A percentile compares a stretch with the other conserved stretches of the same genome.
These are phyloP conservation scores for Sclerotinia sclerotiorum DNA, from an alignment of 2,329 filamentous ascomycete genomes.

Conservation along the genomic window DNA sequence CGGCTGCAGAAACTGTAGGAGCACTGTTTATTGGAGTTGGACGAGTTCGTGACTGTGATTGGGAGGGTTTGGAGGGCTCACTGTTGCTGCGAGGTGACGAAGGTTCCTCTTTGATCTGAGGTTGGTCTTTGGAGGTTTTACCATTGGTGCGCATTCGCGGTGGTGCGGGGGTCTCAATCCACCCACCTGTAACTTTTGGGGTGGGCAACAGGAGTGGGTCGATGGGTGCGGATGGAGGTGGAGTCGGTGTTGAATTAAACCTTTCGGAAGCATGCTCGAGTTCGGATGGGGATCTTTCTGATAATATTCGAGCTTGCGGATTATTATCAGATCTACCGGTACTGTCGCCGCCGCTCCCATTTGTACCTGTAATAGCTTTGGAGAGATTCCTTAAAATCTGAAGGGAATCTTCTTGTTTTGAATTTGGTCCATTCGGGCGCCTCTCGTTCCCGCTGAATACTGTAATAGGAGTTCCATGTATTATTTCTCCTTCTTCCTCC, in stretches of 20 bases:
- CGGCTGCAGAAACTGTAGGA: conserved; percentile 29
- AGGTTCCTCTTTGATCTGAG: conserved; percentile 19
- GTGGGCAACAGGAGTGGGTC: conserved; percentile 34
- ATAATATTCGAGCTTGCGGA: conserved; percentile 35
- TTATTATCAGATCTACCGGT: conserved; percentile 32
- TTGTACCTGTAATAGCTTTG: conserved; percentile 17
- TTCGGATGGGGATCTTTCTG: conserved; percentile 36
- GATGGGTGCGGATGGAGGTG: conserved; percentile 27
- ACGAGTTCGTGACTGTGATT: conserved; percentile 16
- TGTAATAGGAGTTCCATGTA: conserved; percentile 30
- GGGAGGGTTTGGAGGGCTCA: conserved; percentile 10
- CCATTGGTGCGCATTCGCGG: conserved; percentile 16
- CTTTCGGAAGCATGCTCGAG: conserved; percentile 35
- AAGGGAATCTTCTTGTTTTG: conserved; percentile 24
- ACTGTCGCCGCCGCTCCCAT: conserved; percentile 20
- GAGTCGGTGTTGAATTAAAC: conserved; percentile 28
- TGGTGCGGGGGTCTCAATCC: conserved; percentile 41
- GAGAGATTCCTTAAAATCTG: conserved; percentile 22
- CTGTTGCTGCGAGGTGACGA: not conserved
- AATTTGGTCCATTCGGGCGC: not conserved
- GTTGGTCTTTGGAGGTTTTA: not conserved
- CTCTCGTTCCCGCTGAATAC: conserved; percentile 26
- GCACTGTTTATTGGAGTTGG: conserved; percentile 33
- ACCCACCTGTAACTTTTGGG: conserved; percentile 38
- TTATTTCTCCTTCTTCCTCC: conserved; percentile 32